phyloP scores from a whole-genome alignment of 805 yeast genomes.

The Lipomyces chichibuensis region DNA sequence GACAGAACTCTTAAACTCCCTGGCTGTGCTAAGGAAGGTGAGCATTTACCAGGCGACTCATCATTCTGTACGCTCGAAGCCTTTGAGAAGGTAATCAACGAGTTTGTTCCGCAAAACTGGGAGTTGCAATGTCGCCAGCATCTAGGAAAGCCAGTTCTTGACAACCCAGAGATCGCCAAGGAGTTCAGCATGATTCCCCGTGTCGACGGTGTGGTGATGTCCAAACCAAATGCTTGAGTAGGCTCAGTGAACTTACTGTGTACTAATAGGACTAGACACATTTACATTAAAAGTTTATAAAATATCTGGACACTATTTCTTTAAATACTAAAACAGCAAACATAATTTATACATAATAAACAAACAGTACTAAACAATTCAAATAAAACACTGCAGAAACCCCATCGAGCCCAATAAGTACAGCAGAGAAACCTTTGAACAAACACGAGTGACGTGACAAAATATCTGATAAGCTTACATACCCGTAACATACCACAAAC shows the following conservation, averaged over 20 bases:
- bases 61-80: conserved; percentile 29
- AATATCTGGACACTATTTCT: not conserved
- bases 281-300: not conserved
- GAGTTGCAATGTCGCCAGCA: conserved; percentile 26
- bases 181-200: conserved; percentile 14
- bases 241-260: not conserved
- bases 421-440: not conserved
- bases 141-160: conserved; percentile 27
- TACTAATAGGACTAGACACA: not conserved
- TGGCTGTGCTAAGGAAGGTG: conserved; percentile 24
- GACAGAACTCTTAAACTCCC: conserved; percentile 31
- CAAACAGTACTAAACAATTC: not conserved
- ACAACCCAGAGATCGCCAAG: conserved; percentile 20
- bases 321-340: not conserved
- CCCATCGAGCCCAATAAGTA: not conserved
- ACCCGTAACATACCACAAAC: not conserved
- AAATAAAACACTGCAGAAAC: not conserved
- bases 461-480: not conserved
- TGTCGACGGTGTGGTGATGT: conserved; percentile 12
- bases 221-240: conserved; percentile 18
- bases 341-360: not conserved
- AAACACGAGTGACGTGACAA: too few relatives aligned
- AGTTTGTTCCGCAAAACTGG: conserved; percentile 30
- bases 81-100: conserved; percentile 13
- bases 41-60: conserved; percentile 21